phyloP scores from a whole-genome alignment of 495 filamentous ascomycete species.

The Penicillium riverlandense region DNA sequence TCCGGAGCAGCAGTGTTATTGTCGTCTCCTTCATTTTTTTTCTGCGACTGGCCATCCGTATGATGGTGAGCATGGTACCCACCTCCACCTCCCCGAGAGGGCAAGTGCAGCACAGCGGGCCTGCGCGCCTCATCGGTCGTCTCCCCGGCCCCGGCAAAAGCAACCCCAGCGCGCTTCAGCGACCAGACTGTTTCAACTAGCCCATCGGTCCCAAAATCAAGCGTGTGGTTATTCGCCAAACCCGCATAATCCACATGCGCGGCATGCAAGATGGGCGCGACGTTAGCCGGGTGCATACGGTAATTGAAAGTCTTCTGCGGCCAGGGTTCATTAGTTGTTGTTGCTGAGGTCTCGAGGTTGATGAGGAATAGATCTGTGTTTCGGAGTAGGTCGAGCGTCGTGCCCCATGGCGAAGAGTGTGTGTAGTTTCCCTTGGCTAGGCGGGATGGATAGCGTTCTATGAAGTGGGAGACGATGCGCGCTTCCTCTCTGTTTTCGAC shows the following conservation, averaged over 20 bases:
- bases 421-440: constrained; percentile 12
- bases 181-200: constrained; percentile 27
- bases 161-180: constrained; percentile 12
- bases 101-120: constrained; percentile 19
- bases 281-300: constrained; percentile 34
- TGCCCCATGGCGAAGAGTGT: constrained; percentile 25
- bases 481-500: constrained; percentile 17
- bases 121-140: constrained; percentile 15
- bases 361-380: constrained; percentile 26
- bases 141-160: constrained; percentile 22
- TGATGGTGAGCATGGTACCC: background rate
- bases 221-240: constrained; percentile 35
- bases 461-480: constrained; percentile 10
- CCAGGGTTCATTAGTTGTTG: constrained; percentile 22
- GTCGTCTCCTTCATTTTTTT: no score
- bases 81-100: background rate
- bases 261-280: constrained; percentile 17
- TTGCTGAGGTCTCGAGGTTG: constrained; percentile 38
- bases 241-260: constrained; percentile 25
- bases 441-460: constrained; percentile 6
- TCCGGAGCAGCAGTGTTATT: no score
- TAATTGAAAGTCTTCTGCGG: constrained; percentile 37
- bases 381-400: constrained; percentile 23
- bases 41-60: no score
- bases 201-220: constrained; percentile 28